Conservation (phyloP, 192 early-diverging fungal genomes). For the Entomortierella chlamydospora region DNA sequence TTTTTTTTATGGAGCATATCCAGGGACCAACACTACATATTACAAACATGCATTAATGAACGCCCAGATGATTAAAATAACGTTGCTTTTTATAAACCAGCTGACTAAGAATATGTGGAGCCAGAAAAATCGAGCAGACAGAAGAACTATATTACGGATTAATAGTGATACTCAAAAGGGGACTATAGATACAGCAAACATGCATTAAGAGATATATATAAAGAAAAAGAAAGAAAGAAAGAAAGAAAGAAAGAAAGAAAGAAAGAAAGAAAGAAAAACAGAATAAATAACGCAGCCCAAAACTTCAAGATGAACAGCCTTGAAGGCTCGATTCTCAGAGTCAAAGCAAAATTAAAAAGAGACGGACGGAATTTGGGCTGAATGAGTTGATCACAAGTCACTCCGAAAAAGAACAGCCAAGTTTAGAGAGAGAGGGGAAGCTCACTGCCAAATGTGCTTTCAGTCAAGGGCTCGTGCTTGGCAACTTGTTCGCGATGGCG, state of each 20-base stretch:
- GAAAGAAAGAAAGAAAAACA: conserved; percentile 7
- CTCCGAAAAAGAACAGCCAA: neutral
- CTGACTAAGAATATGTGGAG: neutral
- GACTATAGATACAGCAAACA: conserved; percentile 1
- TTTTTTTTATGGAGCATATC: neutral
- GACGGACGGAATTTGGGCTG: neutral
- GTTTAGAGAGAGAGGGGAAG: conserved; percentile 9
- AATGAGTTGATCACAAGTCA: neutral
- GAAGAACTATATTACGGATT: conserved; percentile 15
- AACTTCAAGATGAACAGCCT: neutral
- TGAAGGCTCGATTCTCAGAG: no score
- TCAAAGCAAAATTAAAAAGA: neutral
- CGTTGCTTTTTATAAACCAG: neutral
- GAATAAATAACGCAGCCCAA: no score
- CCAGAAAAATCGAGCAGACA: neutral
- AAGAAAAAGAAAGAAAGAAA: conserved; percentile 6
- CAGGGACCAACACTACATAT: no score
- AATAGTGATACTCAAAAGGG: neutral
- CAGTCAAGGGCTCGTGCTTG: neutral
- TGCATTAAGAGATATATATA: neutral
- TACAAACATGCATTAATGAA: no score
- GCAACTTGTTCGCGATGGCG: neutral
- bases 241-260: conserved; percentile 1
- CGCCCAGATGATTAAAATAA: no score
- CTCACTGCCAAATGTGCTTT: conserved; percentile 1